Percentiles rank a stretch among this genome's conserved stretches.
Evolutionary conservation across 2,329 filamentous ascomycete genomes (phyloP).

Genomic region (Scytalidium sp.): DNA sequence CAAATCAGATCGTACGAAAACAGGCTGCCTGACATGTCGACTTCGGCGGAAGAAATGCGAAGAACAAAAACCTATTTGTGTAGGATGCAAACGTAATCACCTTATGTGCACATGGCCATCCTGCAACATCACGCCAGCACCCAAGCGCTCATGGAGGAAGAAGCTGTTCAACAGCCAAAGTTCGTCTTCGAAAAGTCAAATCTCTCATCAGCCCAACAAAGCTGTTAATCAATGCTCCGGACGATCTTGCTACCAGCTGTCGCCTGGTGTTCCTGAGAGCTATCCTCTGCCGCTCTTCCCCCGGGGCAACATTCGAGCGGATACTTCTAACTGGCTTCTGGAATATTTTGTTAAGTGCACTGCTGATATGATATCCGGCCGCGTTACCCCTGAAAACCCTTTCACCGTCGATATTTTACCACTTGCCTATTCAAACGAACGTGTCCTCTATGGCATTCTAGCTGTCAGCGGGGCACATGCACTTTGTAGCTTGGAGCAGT

Average conservation of each 20-base stretch:
- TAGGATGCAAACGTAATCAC: constrained; percentile 1
- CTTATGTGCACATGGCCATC: constrained; percentile 5
- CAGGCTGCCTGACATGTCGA: constrained; percentile 10
- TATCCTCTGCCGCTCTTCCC: neutral
- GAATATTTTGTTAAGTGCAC: neutral
- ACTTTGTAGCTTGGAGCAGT: neutral
- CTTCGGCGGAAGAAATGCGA: constrained; percentile 9
- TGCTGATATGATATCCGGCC: neutral
- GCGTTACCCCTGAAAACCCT: neutral
- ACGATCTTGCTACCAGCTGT: too few species aligned
- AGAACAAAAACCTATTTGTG: constrained; percentile 6
- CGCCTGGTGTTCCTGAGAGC: too few species aligned
- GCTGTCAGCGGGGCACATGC: neutral
- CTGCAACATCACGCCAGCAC: neutral
- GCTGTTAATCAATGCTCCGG: too few species aligned
- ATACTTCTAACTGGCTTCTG: neutral
- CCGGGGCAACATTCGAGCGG: neutral
- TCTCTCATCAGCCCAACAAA: too few species aligned
- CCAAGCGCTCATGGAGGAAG: neutral
- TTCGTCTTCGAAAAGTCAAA: too few species aligned
- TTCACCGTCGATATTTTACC: neutral
- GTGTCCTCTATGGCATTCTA: neutral
- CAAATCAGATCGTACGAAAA: neutral
- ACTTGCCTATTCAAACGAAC: neutral
- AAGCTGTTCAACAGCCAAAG: neutral